phyloP scores from a whole-genome alignment of 1,284 basidiomycete genomes.

The Apiotrichum gracile region DNA sequence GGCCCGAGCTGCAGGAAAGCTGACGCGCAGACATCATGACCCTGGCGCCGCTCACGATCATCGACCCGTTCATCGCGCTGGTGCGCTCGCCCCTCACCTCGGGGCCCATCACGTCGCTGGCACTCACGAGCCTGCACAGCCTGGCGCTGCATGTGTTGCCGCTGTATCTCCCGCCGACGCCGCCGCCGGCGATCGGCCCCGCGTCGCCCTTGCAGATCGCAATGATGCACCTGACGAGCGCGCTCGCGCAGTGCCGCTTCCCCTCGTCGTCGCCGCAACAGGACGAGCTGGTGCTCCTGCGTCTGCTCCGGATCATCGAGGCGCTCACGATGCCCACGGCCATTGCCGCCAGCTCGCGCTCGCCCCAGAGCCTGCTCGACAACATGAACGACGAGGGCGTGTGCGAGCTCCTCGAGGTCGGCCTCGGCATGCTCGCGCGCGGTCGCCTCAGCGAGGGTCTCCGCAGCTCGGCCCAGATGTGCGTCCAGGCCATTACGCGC shows the following conservation, averaged over 20 bases:
- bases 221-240: conserved; percentile 76
- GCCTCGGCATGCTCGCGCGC: conserved; percentile 93
- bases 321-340: conserved; percentile 63
- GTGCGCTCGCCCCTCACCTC: conserved; percentile 89
- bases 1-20: too few relatives aligned
- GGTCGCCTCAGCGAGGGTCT: conserved; percentile 72
- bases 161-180: conserved; percentile 45
- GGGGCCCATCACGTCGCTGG: conserved; percentile 85
- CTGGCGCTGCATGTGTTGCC: conserved; percentile 72
- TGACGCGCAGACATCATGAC: conserved; percentile 55
- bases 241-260: conserved; percentile 94
- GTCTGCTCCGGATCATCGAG: conserved; percentile 85
- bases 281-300: conserved; percentile 90
- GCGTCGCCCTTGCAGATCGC: conserved; percentile 50
- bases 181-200: conserved; percentile 21
- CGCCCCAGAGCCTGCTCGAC: conserved; percentile 39
- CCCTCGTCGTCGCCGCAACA: conserved; percentile 92
- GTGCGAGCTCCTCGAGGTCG: conserved; percentile 97
- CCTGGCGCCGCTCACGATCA: conserved; percentile 55
- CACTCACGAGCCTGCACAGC: conserved; percentile 78
- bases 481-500: conserved; percentile 81
- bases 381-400: conserved; percentile 85
- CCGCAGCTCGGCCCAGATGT: conserved; percentile 86
- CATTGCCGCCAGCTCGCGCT: background rate
- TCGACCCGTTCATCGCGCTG: conserved; percentile 87